These are phyloP conservation scores for Porodaedalea pini DNA, from an alignment of 1,284 basidiomycete species.

Conservation along the genomic window DNA sequence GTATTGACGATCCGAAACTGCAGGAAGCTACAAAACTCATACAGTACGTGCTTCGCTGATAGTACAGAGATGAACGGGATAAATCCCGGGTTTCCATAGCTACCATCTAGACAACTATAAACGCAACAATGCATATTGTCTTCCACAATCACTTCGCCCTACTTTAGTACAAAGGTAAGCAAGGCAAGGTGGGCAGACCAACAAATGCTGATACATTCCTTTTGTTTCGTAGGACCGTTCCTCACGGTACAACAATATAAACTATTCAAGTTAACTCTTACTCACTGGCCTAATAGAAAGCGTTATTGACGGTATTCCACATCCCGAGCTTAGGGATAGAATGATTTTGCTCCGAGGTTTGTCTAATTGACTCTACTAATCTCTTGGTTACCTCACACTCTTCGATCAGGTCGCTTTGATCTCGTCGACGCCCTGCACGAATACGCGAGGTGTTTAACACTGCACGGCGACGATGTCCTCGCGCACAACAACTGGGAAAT, in stretches of 20 bases:
- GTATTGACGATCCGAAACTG: conserved; percentile 63
- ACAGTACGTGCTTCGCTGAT: conserved; percentile 43
- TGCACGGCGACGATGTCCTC: conserved; percentile 87
- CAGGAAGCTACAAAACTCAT: conserved; percentile 81
- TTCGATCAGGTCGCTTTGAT: conserved; percentile 64
- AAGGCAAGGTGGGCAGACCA: neutral
- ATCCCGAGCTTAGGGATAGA: conserved; percentile 83
- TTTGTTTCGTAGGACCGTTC: conserved; percentile 57
- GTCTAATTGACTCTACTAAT: conserved; percentile 17
- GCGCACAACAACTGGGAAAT: conserved; percentile 88
- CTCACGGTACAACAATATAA: conserved; percentile 58
- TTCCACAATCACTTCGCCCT: conserved; percentile 84
- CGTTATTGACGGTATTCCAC: conserved; percentile 83
- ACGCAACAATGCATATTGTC: conserved; percentile 74
- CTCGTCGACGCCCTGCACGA: conserved; percentile 73
- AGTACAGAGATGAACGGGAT: neutral
- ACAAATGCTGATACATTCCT: neutral
- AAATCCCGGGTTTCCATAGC: conserved; percentile 33
- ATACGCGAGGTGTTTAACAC: conserved; percentile 59
- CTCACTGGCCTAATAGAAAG: conserved; percentile 52
- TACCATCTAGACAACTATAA: conserved; percentile 88
- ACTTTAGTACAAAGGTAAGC: conserved; percentile 78
- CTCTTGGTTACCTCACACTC: neutral
- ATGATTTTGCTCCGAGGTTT: conserved; percentile 82
- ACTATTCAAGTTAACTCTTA: conserved; percentile 1